These are phyloP conservation scores for Candida alai DNA, from an alignment of 805 yeast genomes.

Conservation along the genomic window DNA sequence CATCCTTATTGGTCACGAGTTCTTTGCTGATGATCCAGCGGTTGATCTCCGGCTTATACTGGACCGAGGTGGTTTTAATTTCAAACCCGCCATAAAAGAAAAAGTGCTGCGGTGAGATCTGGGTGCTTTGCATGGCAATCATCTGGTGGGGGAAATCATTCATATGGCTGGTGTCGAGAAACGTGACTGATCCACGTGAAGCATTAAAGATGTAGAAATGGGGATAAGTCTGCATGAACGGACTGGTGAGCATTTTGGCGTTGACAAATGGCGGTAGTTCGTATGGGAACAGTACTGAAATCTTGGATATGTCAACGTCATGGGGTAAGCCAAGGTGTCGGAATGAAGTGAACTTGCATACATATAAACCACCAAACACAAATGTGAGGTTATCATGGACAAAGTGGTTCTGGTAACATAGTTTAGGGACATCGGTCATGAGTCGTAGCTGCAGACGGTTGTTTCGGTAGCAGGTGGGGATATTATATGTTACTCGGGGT, in stretches of 20 bases:
- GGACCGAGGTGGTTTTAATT: constrained; percentile 20
- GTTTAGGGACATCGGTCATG: constrained; percentile 17
- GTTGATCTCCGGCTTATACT: constrained; percentile 19
- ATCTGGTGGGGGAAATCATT: constrained; percentile 46
- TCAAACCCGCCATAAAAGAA: constrained; percentile 72
- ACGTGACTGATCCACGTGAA: constrained; percentile 27
- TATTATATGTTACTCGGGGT: constrained; percentile 22
- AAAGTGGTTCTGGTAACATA: constrained; percentile 31
- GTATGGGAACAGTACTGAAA: constrained; percentile 36
- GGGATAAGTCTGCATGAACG: constrained; percentile 38
- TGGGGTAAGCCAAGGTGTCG: constrained; percentile 30
- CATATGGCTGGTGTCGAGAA: constrained; percentile 19
- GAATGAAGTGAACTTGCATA: constrained; percentile 16
- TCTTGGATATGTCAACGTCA: constrained; percentile 22
- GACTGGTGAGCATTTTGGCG: constrained; percentile 35
- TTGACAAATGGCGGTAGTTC: constrained; percentile 39
- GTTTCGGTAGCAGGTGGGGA: constrained; percentile 13
- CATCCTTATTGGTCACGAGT: constrained; percentile 47
- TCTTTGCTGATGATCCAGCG: constrained; percentile 40
- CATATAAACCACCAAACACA: constrained; percentile 36
- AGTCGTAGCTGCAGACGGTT: constrained; percentile 8
- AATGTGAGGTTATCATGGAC: constrained; percentile 28
- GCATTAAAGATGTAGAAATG: constrained; percentile 27
- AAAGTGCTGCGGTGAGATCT: constrained; percentile 52
- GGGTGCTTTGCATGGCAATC: constrained; percentile 44